Evolutionary conservation across 2,329 filamentous ascomycete species (phyloP), one percentile per base, ranked within the genome.

Genomic region (Geosmithia morbida): DNA sequence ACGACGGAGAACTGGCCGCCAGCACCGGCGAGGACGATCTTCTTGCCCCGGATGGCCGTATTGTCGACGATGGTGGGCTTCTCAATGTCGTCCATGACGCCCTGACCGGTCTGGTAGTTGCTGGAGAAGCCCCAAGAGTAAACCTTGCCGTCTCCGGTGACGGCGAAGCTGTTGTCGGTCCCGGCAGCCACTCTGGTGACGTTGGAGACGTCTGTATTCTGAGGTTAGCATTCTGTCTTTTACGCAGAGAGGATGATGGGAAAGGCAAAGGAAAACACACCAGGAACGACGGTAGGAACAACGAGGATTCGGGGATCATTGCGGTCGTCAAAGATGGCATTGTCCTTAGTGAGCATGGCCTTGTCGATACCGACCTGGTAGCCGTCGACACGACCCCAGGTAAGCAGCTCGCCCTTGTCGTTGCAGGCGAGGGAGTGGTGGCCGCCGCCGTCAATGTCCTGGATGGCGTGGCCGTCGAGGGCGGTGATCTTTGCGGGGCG

Each of bases 11-110:
- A 96, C 59, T 96, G 89, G 5, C 88, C 88, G 53, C 90, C 89
- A n/a, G 83, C 83, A 42, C 85, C 86, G n/a, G 85, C 85, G 65
- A 75, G 87, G 33, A 80, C 72, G 42, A 96, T 72, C 62, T 81
- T 79, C 65, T 83, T 81, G 41, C 78, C 85, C 29, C 80, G 75
- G 26, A 92, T 77, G 41, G 87, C 88, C 13, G 81, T 85, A 67
- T 95, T 95, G 57, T 94, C 85, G 48, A 96, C 85, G 45, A 82
- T 57, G 0, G 84, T 92, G 0, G 89, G 87, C 20, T 77, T 72
- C 54, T 83, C 74, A 29, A 95, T 75, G 55, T 95, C 87, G 45
- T 92, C 85, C n/a, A 78, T 78, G 1, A 75, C 81, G 40, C 84
- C 85, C 52, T 81, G 81, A 7, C 86, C 87, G 6, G 85, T 88